A percentile compares a stretch with the other conserved stretches of the same genome.
phyloP scores from a whole-genome alignment of 139 green algal species.

The Micromonas commoda region DNA sequence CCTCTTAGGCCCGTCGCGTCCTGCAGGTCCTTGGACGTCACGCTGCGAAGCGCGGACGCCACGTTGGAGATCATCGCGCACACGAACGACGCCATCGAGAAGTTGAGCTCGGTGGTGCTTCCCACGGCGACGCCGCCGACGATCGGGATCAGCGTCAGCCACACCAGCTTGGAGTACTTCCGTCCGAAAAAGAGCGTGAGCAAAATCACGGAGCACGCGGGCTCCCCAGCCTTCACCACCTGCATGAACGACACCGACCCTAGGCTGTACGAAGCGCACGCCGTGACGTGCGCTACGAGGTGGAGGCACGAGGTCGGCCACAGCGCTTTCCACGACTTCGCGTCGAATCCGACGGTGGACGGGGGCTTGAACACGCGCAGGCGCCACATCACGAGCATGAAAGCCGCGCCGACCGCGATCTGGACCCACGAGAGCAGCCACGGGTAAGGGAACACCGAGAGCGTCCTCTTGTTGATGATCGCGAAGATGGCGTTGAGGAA shows the following conservation, averaged over 20 bases:
- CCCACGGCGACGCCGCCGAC: constrained; percentile 42
- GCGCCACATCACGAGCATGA: constrained; percentile 28
- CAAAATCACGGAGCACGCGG: constrained; percentile 36
- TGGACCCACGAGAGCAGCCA: constrained; percentile 33
- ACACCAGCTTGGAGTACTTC: constrained; percentile 2
- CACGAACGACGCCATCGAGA: constrained; percentile 45
- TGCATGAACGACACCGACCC: constrained; percentile 60
- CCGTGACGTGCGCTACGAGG: constrained; percentile 89
- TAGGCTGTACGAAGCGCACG: constrained; percentile 93
- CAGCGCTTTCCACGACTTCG: constrained; percentile 11
- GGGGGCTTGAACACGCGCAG: background rate
- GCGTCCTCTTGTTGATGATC: constrained; percentile 37
- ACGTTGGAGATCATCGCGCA: constrained; percentile 49
- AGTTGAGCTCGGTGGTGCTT: constrained; percentile 47
- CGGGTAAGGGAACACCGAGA: constrained; percentile 35
- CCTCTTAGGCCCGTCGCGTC: constrained; percentile 17
- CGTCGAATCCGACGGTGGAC: background rate
- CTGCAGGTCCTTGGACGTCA: constrained; percentile 45
- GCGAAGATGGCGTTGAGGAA: no score
- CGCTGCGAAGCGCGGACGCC: constrained; percentile 43
- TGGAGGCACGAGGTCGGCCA: constrained; percentile 59
- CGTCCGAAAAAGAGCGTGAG: constrained; percentile 24
- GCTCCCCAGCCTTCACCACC: constrained; percentile 37
- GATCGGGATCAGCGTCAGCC: constrained; percentile 32
- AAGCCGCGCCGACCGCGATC: constrained; percentile 19